Evolutionary conservation across 139 green algal genomes (phyloP), one percentile per base, ranked within the genome.

Genomic region (Yamagishiella unicocca): DNA sequence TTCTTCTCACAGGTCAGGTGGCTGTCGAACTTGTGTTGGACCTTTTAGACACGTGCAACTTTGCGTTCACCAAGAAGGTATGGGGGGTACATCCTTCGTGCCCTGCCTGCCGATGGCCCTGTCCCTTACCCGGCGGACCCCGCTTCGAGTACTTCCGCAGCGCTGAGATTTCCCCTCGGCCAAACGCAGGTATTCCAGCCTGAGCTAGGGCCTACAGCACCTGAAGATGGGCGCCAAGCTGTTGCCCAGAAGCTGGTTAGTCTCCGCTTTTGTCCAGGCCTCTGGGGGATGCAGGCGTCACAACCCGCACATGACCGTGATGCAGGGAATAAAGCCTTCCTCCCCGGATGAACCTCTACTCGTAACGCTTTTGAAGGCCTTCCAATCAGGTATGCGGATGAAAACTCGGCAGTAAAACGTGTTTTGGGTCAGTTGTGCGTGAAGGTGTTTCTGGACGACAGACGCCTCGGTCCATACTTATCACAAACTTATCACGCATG

Each of bases 1-100:
- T 6, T 50, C 50, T 3, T 0, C 24, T 0, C 42, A 10, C 58
- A 84, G 78, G 78, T n/a, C 38, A 73, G 1, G 25, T 84, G 7
- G 78, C 42, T 7, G n/a, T 84, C 24, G 58, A 84, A 37, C 78
- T 84, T 22, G 78, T 84, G 4, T n/a, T 84, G 55, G 78, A 84
- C 55, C 58, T 84, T 1, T 31, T 84, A 1, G 78, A 84, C 58
- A 73, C 78, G 2, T 84, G 78, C 58, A 84, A 84, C 38, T 31
- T 84, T 5, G 61, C 40, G 19, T 84, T 84, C 27, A 84, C 78
- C 0, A 84, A 84, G n/a, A 29, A 67, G 78, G 78, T 74, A 71
- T 1, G 75, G 50, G 10, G 8, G 31, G 19, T 33, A 53, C 8
- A 75, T n/a, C n/a, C n/a, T 67, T 27, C 6, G 58, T n/a, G 22